Conservation (phyloP, 2,329 filamentous ascomycete species). For the Paecilomyces variotii region DNA sequence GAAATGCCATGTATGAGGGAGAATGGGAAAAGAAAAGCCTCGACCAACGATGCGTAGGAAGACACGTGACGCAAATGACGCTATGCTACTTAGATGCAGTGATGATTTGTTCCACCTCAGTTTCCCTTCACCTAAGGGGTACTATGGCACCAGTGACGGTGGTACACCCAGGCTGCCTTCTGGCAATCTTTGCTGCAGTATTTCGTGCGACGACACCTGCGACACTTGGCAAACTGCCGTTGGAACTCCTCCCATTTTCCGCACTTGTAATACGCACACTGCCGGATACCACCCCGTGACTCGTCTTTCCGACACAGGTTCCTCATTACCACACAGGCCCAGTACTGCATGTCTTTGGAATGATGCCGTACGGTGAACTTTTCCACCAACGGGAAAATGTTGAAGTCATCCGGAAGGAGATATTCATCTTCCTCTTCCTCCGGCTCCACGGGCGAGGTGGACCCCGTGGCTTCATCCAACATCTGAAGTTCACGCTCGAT, state of each 20-base stretch:
- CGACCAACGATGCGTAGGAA: conserved; percentile 2
- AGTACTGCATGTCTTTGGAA: conserved; percentile 97
- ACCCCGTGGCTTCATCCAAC: conserved; percentile 61
- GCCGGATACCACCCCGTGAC: conserved; percentile 82
- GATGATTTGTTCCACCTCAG: background rate
- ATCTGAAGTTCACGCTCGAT: conserved; percentile 78
- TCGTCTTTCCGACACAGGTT: conserved; percentile 98
- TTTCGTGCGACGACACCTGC: conserved; percentile 90
- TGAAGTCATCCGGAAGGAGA: conserved; percentile 85
- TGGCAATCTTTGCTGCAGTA: conserved; percentile 99
- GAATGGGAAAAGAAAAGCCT: background rate
- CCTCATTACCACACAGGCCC: conserved; percentile 97
- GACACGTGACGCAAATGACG: conserved; percentile 3
- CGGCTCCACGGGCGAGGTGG: conserved; percentile 21
- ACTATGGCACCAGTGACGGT: conserved; percentile 84
- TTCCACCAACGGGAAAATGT: conserved; percentile 96
- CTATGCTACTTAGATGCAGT: conserved; percentile 4
- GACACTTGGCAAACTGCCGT: conserved; percentile 94
- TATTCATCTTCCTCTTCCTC: conserved; percentile 74
- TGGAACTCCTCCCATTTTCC: conserved; percentile 98
- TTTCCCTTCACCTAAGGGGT: conserved; percentile 15
- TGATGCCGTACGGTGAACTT: conserved; percentile 96
- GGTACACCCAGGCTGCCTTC: conserved; percentile 97
- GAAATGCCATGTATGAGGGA: conserved; percentile 6
- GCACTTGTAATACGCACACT: conserved; percentile 97